Percentiles rank a stretch among this genome's conserved stretches.
Conservation (phyloP, 176 grass and related monocot genomes). For the Avena eriantha region DNA sequence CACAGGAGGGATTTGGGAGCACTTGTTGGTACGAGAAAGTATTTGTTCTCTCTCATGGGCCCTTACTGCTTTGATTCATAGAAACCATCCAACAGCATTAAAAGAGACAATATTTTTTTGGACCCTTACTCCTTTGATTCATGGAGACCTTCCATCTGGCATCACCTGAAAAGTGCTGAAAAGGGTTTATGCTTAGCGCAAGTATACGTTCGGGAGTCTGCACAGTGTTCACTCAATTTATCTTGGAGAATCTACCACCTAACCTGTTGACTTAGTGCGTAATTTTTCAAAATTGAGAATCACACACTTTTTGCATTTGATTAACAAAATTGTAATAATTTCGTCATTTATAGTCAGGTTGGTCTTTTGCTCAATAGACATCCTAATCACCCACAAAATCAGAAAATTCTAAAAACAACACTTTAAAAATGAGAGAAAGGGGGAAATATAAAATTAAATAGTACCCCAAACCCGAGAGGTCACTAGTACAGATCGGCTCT, state of each 20-base stretch:
- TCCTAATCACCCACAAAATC: too few relatives aligned
- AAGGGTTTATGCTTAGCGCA: background rate
- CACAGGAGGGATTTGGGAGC: slow-evolving; percentile 30
- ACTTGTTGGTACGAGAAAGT: slow-evolving; percentile 23
- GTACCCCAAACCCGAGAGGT: too few relatives aligned
- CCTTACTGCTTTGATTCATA: slow-evolving; percentile 25
- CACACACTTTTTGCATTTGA: too few relatives aligned
- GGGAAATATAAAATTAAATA: too few relatives aligned
- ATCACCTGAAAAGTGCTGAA: slow-evolving; percentile 11
- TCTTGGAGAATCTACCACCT: background rate
- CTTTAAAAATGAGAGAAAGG: too few relatives aligned
- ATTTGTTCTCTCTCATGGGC: background rate
- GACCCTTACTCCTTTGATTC: slow-evolving; percentile 50
- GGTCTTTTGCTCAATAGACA: too few relatives aligned
- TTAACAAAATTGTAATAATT: too few relatives aligned
- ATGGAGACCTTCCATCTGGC: slow-evolving; percentile 22
- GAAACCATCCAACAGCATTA: background rate
- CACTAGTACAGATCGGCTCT: too few relatives aligned
- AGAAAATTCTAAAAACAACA: too few relatives aligned
- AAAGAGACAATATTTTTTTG: slow-evolving; percentile 14
- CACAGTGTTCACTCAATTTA: background rate
- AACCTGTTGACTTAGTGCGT: too few relatives aligned
- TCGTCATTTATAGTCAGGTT: too few relatives aligned
- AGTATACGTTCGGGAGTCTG: background rate
- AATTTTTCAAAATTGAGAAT: background rate